Conservation (phyloP, 2,329 filamentous ascomycete genomes). For the Hypoxylon sp. region DNA sequence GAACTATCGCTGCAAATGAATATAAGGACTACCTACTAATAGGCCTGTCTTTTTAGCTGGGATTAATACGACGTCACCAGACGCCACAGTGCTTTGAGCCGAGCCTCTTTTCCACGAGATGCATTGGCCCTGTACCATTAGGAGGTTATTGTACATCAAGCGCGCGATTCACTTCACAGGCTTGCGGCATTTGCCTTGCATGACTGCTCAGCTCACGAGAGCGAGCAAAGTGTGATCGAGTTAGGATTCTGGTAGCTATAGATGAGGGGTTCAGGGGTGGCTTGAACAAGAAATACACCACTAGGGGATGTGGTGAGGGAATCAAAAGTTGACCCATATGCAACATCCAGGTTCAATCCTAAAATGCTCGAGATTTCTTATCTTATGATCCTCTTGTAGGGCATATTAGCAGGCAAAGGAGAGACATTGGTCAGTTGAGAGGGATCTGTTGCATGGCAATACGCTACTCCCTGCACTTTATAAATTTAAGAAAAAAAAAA, state of each 20-base stretch:
- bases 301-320: neutral
- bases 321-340: neutral
- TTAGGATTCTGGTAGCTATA: constrained; percentile 1
- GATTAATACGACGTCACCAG: constrained; percentile 37
- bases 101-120: constrained; percentile 4
- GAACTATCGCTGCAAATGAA: neutral
- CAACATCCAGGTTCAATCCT: neutral
- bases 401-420: too few relatives aligned
- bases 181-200: constrained; percentile 2
- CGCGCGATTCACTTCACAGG: constrained; percentile 16
- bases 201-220: constrained; percentile 3
- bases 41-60: constrained; percentile 43
- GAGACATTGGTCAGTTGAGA: too few relatives aligned
- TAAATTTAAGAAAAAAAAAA: too few relatives aligned
- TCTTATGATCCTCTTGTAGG: too few relatives aligned
- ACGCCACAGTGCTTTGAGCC: too few relatives aligned
- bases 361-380: too few relatives aligned
- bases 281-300: too few relatives aligned
- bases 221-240: neutral
- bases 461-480: too few relatives aligned
- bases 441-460: too few relatives aligned
- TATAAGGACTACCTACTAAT: constrained; percentile 19
- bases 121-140: constrained; percentile 30
- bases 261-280: neutral
- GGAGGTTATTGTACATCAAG: constrained; percentile 31